Conservation (phyloP, 805 yeast species). For the Yarrowia sp. region DNA sequence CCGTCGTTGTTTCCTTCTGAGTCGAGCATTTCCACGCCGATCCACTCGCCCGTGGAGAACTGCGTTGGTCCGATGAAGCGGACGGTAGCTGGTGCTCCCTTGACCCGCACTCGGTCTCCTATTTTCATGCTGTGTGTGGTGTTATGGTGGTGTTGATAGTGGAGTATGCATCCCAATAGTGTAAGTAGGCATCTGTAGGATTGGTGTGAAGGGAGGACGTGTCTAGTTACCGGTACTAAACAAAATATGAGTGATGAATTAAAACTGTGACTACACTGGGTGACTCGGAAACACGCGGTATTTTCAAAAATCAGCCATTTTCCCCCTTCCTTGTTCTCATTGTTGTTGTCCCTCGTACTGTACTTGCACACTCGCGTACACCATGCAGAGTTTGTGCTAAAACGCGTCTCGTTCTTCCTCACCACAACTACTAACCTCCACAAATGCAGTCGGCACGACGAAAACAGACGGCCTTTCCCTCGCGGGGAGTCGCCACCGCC, state of each 20-base stretch:
- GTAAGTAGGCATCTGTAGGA: too few relatives aligned
- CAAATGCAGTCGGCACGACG: conserved; percentile 20
- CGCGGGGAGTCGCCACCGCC: not conserved
- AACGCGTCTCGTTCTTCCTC: conserved; percentile 2
- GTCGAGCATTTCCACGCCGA: conserved; percentile 80
- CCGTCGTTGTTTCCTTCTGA: conserved; percentile 89
- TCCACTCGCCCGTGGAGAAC: conserved; percentile 56
- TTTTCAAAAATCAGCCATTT: too few relatives aligned
- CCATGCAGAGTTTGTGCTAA: not conserved
- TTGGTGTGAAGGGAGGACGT: too few relatives aligned
- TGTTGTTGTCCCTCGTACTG: too few relatives aligned
- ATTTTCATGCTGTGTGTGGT: conserved; percentile 21
- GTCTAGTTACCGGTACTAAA: too few relatives aligned
- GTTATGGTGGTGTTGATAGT: not conserved
- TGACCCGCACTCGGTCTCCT: conserved; percentile 33
- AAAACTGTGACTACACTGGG: too few relatives aligned
- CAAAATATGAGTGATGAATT: too few relatives aligned
- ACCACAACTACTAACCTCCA: not conserved
- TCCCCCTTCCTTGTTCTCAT: too few relatives aligned
- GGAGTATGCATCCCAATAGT: too few relatives aligned
- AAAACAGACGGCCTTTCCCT: conserved; percentile 12
- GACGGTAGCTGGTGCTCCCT: conserved; percentile 44
- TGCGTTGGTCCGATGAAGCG: conserved; percentile 63
- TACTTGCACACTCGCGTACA: not conserved
- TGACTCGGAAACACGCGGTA: too few relatives aligned